These are phyloP conservation scores for Phytopythium aichiense DNA, from an alignment of 352 stramenopile species.

Conservation along the genomic window DNA sequence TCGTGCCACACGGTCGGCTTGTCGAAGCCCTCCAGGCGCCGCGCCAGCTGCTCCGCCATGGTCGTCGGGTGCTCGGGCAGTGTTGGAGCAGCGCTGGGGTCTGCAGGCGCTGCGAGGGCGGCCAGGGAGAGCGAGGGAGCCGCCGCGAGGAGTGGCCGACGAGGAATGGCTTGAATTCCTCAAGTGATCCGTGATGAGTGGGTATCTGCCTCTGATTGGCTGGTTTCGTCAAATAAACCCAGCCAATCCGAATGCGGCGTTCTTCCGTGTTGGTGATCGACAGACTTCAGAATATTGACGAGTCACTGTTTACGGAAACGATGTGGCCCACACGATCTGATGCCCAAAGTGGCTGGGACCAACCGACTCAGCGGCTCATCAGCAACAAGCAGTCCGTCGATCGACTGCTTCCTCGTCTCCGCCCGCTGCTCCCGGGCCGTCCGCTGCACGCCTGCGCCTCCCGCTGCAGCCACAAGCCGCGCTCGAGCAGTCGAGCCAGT, in stretches of 20 bases:
- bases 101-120: background rate
- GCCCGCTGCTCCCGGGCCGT: too few relatives aligned
- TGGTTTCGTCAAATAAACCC: slow-evolving; percentile 3
- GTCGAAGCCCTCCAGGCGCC: slow-evolving; percentile 68
- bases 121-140: background rate
- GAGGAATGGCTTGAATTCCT: background rate
- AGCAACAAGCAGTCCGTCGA: background rate
- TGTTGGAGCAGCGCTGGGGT: background rate
- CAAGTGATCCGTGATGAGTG: background rate
- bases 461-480: background rate
- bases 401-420: background rate
- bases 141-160: background rate
- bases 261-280: background rate
- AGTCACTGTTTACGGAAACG: background rate
- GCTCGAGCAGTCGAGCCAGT: background rate
- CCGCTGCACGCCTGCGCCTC: background rate
- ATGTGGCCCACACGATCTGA: slow-evolving; percentile 1
- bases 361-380: background rate
- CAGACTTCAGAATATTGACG: background rate
- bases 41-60: slow-evolving; percentile 61
- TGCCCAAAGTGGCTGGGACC: slow-evolving; percentile 1
- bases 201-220: background rate
- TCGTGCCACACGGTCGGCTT: slow-evolving; percentile 82
- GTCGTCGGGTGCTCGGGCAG: background rate
- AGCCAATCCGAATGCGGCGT: slow-evolving; percentile 2